These are phyloP conservation scores for Saitozyma podzolica DNA, from an alignment of 768 basidiomycete genomes.

Conservation along the genomic window DNA sequence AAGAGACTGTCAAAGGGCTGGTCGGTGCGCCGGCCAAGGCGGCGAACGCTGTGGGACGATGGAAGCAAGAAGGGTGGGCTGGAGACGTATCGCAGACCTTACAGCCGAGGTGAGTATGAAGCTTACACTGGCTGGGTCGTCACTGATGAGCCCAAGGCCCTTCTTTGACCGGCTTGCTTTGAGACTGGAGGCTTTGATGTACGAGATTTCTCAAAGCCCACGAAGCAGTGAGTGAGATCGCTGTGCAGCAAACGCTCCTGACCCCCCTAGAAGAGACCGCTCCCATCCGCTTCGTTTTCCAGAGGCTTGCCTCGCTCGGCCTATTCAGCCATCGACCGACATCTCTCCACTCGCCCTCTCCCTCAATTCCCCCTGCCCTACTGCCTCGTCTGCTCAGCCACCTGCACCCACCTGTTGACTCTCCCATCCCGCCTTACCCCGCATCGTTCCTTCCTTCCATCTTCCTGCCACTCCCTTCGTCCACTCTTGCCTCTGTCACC, in stretches of 20 bases:
- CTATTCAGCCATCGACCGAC: slow-evolving; percentile 21
- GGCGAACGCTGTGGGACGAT: slow-evolving; percentile 65
- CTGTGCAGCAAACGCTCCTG: background rate
- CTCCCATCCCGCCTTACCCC: slow-evolving; percentile 29
- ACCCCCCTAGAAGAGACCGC: slow-evolving; percentile 3
- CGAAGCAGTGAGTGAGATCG: slow-evolving; percentile 1
- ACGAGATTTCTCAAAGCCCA: slow-evolving; percentile 29
- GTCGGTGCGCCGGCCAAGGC: slow-evolving; percentile 73
- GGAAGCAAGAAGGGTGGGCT: slow-evolving; percentile 43
- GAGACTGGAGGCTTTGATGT: slow-evolving; percentile 39
- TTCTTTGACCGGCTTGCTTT: slow-evolving; percentile 27
- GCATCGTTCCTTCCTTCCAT: slow-evolving; percentile 41
- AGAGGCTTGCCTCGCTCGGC: slow-evolving; percentile 54
- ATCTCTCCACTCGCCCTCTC: slow-evolving; percentile 59
- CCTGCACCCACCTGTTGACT: slow-evolving; percentile 53
- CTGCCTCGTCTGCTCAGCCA: slow-evolving; percentile 52
- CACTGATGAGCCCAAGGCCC: slow-evolving; percentile 14
- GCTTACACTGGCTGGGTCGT: background rate
- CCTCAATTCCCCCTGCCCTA: slow-evolving; percentile 61
- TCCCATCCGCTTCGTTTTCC: slow-evolving; percentile 21
- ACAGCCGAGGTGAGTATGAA: slow-evolving; percentile 50
- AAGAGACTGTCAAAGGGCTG: slow-evolving; percentile 68
- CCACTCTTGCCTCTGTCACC: slow-evolving; percentile 59
- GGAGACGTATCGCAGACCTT: slow-evolving; percentile 57
- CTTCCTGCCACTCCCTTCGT: slow-evolving; percentile 54